Base-by-base conservation (phyloP, 2,329 filamentous ascomycete species). In the Epichloe scottii region DNA sequence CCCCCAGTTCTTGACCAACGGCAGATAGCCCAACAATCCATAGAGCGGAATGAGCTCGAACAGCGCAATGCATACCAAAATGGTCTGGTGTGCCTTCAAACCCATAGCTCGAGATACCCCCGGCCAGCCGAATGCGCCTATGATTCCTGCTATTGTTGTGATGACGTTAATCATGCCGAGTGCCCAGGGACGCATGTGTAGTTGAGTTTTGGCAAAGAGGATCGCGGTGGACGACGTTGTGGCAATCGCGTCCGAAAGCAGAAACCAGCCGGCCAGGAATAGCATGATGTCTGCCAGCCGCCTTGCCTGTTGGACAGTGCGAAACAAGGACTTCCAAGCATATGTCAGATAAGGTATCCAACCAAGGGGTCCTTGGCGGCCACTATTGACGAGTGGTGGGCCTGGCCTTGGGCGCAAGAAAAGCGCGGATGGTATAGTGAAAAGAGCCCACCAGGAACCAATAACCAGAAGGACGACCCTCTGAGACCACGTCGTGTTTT, bases 41-140 rank as follows among this genome's bases (percentile, higher is more conserved):
- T 98, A 98, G 1, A 97, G 62, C 0, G 93, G 93, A 48, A 98
- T 95, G 33, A 95, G 68, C 66, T 96, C 90, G 61, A 98, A 95
- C 5, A 98, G 71, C 12, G 77, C 79, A 56, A 97, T 94, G 63
- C 90, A 96, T n/a, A 85, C 82, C 34, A 97, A 75, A 52, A 98
- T 94, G 1, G 91, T 96, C 58, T 94, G 89, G 47, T 87, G 84
- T 0, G 93, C 88, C 51, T 77, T 77, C 35, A 95, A 74, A 15
- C 78, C 75, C 56, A 91, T 76, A 21, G 75, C 68, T 10, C 80
- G 78, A 8, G 88, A 91, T 40, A 96, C 72, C 59, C 78, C 84
- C 10, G 87, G 82, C 93, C 93, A 98, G 37, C 84, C 82, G 61
- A 97, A 91, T 0, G 93, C 93, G 17, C 93, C 93, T 8, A 87